Evolutionary conservation across 2,329 filamentous ascomycete genomes (phyloP), one percentile per base, ranked within the genome.

Genomic region (Beauveria sp.): DNA sequence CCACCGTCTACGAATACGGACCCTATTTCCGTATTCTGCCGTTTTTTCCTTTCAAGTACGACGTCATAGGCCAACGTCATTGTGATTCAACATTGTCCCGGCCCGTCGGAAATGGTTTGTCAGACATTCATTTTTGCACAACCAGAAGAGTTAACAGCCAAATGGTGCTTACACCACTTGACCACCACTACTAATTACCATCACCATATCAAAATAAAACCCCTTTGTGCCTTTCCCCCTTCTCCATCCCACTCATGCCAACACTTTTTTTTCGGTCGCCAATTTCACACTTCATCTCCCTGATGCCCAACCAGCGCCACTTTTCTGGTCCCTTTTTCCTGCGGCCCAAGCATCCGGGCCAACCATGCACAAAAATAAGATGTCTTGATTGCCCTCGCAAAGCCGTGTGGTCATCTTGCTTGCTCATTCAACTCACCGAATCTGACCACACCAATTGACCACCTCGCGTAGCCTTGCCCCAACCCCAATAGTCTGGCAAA

Each of bases 221-320:
- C 38, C 38, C 26, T 48, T 38, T 38, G 5, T 38, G 34, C 34
- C 34, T 38, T 38, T 38, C 1, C 22, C 18, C 34, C 43, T 22
- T 16, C 12, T 48, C 20, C 26, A 16, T 48, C 54, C 34, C 38
- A 24, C 18, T 40, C 28, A 45, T 55, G 22, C 40, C 16, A 43
- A 20, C 38, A 43, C 20, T 6, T 18, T 9, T 26, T 20, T 18
- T 10, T 20, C 6, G 14, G 14, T 38, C 34, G 31, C 55, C 31
- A 59, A 59, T 50, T 8, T 12, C 10, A 58, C 28, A 28, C 28
- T 38, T 51, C 46, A 59, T 59, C 56, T 59, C 56, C 56, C 38
- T 50, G 46, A 59, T 59, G 56, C 56, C 56, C 46, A 59, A 59
- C 56, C 34, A 22, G 56, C 22, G 38, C 56, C 56, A 51, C 56